Conservation (phyloP, 1,139 yeast species). For the Schwanniomyces etchellsii region DNA sequence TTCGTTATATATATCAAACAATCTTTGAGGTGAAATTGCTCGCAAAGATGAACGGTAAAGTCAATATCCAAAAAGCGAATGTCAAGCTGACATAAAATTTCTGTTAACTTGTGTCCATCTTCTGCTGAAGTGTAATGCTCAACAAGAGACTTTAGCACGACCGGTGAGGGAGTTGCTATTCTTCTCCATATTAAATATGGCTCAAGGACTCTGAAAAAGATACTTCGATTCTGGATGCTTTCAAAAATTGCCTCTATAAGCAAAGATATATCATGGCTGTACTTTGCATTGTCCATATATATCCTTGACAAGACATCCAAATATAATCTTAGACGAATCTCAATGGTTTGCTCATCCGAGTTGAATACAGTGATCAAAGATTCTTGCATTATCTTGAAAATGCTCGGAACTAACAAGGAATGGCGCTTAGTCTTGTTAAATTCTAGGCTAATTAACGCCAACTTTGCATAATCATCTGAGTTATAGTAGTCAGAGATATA, state of each 20-base stretch:
- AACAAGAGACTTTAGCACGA: constrained; percentile 55
- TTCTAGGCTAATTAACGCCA: constrained; percentile 52
- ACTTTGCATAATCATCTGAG: constrained; percentile 39
- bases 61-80: constrained; percentile 68
- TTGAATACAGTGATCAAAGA: constrained; percentile 21
- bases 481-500: constrained; percentile 50
- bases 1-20: constrained; percentile 68
- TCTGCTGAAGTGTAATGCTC: constrained; percentile 35
- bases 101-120: constrained; percentile 50
- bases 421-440: constrained; percentile 36
- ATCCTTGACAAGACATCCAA: constrained; percentile 20
- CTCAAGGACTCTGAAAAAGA: constrained; percentile 49
- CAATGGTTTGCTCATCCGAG: neutral
- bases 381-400: constrained; percentile 51
- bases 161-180: constrained; percentile 52
- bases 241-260: constrained; percentile 55
- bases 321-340: constrained; percentile 13
- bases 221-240: constrained; percentile 21
- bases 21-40: constrained; percentile 48
- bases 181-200: constrained; percentile 43
- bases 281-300: constrained; percentile 7
- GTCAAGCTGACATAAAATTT: constrained; percentile 62
- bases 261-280: constrained; percentile 20
- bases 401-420: constrained; percentile 45
- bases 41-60: constrained; percentile 57